Conservation (phyloP, 257 asterid genomes). For the Ligustrum vulgare region DNA sequence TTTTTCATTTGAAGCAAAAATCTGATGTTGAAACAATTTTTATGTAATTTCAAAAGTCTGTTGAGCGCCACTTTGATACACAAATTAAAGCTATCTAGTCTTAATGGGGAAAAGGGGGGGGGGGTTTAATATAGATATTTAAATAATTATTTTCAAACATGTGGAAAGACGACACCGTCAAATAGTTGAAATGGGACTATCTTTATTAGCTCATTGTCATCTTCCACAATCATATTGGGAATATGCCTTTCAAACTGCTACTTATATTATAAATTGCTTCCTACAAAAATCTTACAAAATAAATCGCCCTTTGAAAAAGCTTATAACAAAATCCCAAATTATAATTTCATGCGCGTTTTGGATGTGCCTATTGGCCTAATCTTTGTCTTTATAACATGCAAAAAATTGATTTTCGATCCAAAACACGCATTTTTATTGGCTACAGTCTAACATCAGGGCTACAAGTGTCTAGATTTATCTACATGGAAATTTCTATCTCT, state of each 20-base stretch:
- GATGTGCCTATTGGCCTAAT: not conserved
- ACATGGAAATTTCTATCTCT: not conserved
- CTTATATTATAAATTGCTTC: not conserved
- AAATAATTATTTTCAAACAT: not conserved
- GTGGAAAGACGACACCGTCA: conserved; percentile 4
- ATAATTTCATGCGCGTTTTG: not conserved
- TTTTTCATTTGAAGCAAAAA: too few species aligned
- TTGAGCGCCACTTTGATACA: too few species aligned
- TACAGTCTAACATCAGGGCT: conserved; percentile 5
- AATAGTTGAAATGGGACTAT: conserved; percentile 3
- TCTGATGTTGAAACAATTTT: too few species aligned
- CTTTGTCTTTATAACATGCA: not conserved
- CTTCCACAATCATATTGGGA: not conserved
- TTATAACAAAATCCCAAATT: too few species aligned
- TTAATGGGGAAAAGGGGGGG: conserved; percentile 14
- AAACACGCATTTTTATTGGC: not conserved
- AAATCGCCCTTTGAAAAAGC: not conserved
- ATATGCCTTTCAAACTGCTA: not conserved
- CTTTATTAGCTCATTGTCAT: not conserved
- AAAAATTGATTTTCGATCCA: not conserved
- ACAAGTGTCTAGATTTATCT: not conserved
- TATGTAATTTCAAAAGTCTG: too few species aligned
- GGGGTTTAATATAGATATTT: not conserved
- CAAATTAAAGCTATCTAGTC: not conserved
- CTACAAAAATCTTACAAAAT: not conserved